Evolutionary conservation across 202 grass and related monocot genomes (phyloP), one percentile per base, ranked within the genome.

Genomic region (Zizania palustris): DNA sequence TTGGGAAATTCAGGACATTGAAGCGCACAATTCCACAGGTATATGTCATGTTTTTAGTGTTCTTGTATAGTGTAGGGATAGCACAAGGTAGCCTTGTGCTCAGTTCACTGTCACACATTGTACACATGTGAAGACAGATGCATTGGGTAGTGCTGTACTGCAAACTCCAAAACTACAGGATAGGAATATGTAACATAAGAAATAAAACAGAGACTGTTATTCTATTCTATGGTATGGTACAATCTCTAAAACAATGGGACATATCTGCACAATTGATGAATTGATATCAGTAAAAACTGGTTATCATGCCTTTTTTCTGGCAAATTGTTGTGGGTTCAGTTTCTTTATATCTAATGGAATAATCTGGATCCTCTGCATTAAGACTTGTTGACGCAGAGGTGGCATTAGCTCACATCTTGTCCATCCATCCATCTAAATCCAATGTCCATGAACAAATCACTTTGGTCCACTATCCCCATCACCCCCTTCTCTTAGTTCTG

Each of bases 21-120:
- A 99, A 92, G 68, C 89, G 85, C 73, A 93, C 90, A 68, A 82
- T 96, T 80, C 86, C 92, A 87, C 96, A 99, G 96, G 96, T 99
- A 85, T 60, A 18, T 62, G 37, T 1, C 9, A 56, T 59, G 45
- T 41, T 85, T 3, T 69, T 69, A 39, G 39, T 72, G 36, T 43
- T 63, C 35, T 84, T 71, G 39, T 5, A 4, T 70, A 7, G 54
- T 60, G n/a, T 33, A 57, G 20, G 40, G 12, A 62, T 66, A 3
- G 3, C 44, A 46, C 35, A n/a, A 46, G 14, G 58, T 60, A 63
- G 44, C 69, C 3, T 35, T 45, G 51, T 63, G 4, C 16, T 11
- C 39, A 80, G 74, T 59, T 56, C 6, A 21, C 74, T 45, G 12
- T 7, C 59, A 68, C 38, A 67, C 9, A 4, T 18, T 67, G 14